Evolutionary conservation across 768 basidiomycete species (phyloP).

Genomic region (Phlebiopsis gigantea): DNA sequence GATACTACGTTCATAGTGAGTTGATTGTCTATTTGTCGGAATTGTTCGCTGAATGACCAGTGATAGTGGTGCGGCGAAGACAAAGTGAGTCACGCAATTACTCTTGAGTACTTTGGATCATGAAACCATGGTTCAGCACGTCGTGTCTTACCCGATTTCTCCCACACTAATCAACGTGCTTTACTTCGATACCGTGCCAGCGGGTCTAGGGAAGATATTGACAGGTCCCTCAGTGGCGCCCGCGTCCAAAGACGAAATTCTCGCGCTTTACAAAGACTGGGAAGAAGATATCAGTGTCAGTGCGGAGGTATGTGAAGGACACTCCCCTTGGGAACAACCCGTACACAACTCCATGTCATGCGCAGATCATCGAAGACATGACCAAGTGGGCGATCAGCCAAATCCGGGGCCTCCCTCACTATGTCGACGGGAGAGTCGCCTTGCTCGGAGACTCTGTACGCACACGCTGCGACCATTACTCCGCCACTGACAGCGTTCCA

Average conservation of each 20-base stretch:
- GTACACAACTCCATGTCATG: not conserved
- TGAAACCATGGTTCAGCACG: not conserved
- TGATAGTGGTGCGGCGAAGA: not conserved
- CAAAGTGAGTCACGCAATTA: not conserved
- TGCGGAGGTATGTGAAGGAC: not conserved
- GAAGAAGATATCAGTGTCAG: not conserved
- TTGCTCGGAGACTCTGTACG: conserved; percentile 27
- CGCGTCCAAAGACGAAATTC: conserved; percentile 27
- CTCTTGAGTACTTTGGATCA: not conserved
- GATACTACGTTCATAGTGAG: not conserved
- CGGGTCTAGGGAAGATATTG: not conserved
- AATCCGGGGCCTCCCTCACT: conserved; percentile 18
- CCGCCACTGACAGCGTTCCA: not conserved
- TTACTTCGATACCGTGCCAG: not conserved
- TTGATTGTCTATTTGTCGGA: no score
- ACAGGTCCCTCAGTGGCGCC: not conserved
- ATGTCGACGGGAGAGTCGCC: conserved; percentile 19
- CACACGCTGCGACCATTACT: not conserved
- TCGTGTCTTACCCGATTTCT: not conserved
- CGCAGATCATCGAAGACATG: not conserved
- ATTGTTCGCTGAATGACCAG: not conserved
- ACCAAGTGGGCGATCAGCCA: conserved; percentile 21
- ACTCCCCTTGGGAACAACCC: not conserved
- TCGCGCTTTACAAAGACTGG: conserved; percentile 19
- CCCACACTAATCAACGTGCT: not conserved